These are phyloP conservation scores for Pterocarpus macrocarpus DNA, from an alignment of 306 rosid genomes.

Conservation along the genomic window DNA sequence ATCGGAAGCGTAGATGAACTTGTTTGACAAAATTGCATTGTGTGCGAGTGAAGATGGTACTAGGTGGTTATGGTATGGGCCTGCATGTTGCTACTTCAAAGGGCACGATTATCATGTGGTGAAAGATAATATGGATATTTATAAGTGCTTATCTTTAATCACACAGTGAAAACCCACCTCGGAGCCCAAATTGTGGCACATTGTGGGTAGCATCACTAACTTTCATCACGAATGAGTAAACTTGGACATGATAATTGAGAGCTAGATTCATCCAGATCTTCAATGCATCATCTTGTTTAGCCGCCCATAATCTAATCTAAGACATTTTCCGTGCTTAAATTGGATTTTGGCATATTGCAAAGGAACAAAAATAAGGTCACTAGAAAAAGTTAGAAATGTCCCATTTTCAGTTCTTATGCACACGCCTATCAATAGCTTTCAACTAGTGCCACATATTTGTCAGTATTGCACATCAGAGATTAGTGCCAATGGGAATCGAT, in stretches of 20 bases:
- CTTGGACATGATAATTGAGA: constrained; percentile 11
- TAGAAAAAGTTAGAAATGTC: background rate
- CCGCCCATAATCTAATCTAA: background rate
- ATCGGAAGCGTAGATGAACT: background rate
- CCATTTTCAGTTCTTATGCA: constrained; percentile 3
- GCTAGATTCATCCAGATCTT: too few species aligned
- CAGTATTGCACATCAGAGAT: background rate
- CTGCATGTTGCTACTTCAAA: background rate
- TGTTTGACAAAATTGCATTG: constrained; percentile 19
- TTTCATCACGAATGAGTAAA: constrained; percentile 18
- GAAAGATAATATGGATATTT: background rate
- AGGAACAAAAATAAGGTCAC: constrained; percentile 8
- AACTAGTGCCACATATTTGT: background rate
- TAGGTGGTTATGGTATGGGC: background rate
- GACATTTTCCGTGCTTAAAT: background rate
- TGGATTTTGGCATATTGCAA: constrained; percentile 10
- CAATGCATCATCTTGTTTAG: background rate
- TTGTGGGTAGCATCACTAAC: constrained; percentile 7
- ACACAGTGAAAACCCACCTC: background rate
- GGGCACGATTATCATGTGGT: background rate
- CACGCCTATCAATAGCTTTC: background rate
- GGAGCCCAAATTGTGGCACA: background rate
- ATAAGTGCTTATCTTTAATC: constrained; percentile 1
- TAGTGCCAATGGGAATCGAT: constrained; percentile 25
- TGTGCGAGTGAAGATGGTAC: background rate